These are phyloP conservation scores for Rubia yunnanensis DNA, from an alignment of 257 asterid genomes.

Conservation along the genomic window DNA sequence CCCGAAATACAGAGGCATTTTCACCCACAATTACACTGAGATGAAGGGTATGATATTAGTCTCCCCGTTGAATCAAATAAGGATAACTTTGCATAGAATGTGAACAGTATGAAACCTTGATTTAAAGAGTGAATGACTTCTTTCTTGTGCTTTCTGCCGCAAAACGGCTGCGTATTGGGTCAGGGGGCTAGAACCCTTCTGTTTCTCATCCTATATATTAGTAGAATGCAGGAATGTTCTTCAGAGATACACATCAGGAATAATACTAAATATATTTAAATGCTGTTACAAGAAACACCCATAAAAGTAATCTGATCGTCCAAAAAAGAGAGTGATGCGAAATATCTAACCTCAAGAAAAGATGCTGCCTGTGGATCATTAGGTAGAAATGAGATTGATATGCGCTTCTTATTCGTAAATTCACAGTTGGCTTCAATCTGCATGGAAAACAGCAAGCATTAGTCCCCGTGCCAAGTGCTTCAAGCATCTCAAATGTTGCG, in stretches of 20 bases:
- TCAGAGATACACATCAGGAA: constrained; percentile 3
- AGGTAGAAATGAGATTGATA: constrained; percentile 54
- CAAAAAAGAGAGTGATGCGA: background rate
- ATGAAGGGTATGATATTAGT: constrained; percentile 5
- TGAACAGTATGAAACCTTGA: constrained; percentile 44
- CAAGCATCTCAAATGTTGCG: background rate
- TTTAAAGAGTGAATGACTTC: constrained; percentile 53
- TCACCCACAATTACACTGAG: constrained; percentile 68
- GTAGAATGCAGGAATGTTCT: background rate
- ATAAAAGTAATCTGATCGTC: background rate
- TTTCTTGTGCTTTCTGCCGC: constrained; percentile 62
- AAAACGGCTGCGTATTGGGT: constrained; percentile 47
- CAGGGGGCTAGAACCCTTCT: constrained; percentile 57
- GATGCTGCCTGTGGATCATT: constrained; percentile 58
- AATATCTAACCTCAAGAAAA: constrained; percentile 72
- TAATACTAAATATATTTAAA: background rate
- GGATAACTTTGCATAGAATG: background rate
- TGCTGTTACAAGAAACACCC: background rate
- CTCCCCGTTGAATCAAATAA: background rate
- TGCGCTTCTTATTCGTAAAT: constrained; percentile 67
- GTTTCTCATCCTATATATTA: constrained; percentile 50
- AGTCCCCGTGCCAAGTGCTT: constrained; percentile 15
- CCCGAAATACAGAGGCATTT: constrained; percentile 35
- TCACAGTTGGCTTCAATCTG: constrained; percentile 74
- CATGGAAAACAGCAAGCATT: constrained; percentile 19